These are phyloP conservation scores for Phytophthora agathidicida DNA, from an alignment of 352 stramenopile genomes.

Conservation along the genomic window DNA sequence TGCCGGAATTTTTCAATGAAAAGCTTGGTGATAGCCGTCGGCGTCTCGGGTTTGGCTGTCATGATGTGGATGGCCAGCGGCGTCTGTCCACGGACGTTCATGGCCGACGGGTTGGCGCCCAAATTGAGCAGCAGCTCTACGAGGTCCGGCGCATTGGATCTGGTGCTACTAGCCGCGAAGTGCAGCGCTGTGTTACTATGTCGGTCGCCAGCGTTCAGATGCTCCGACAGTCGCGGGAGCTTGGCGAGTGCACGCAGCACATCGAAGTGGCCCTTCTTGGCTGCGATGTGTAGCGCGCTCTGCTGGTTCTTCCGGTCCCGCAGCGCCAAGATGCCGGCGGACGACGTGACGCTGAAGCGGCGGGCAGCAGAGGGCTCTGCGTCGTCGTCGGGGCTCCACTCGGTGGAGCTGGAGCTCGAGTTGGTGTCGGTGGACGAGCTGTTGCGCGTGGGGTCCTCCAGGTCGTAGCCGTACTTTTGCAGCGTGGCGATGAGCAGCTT, in stretches of 20 bases:
- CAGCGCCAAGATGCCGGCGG: conserved; percentile 73
- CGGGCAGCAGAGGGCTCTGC: conserved; percentile 24
- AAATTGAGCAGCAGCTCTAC: conserved; percentile 74
- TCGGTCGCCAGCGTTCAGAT: conserved; percentile 78
- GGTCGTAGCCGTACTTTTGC: conserved; percentile 87
- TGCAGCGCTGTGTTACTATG: conserved; percentile 85
- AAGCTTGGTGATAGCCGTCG: conserved; percentile 51
- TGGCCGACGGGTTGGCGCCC: conserved; percentile 59
- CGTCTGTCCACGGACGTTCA: conserved; percentile 86
- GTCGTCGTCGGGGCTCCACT: conserved; percentile 43
- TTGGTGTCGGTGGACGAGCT: conserved; percentile 33
- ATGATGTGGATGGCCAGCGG: conserved; percentile 87
- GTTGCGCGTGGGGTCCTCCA: conserved; percentile 41
- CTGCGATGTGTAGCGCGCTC: conserved; percentile 84
- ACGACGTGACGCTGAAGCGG: conserved; percentile 38
- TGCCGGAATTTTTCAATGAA: conserved; percentile 60
- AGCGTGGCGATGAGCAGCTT: conserved; percentile 82
- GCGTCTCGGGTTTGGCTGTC: conserved; percentile 66
- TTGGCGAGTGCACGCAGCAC: conserved; percentile 81
- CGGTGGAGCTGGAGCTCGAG: conserved; percentile 41
- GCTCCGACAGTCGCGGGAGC: conserved; percentile 69
- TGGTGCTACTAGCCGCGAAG: conserved; percentile 73
- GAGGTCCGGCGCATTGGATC: conserved; percentile 62
- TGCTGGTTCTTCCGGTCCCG: conserved; percentile 87
- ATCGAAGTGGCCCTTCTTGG: conserved; percentile 84